Conservation (phyloP, 805 yeast species). For the Scheffersomyces coipomensis region DNA sequence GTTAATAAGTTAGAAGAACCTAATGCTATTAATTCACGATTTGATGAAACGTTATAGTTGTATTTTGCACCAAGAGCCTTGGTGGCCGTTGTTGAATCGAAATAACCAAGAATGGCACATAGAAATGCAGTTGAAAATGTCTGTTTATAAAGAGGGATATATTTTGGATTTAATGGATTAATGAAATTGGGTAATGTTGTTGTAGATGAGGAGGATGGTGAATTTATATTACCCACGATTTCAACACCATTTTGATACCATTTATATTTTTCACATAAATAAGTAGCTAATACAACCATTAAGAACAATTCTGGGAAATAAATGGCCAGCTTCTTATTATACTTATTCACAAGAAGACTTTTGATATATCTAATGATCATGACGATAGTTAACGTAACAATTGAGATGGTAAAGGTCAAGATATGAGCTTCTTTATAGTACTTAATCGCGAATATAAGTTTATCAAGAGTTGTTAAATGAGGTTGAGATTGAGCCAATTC, state of each 20-base stretch:
- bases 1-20: constrained; percentile 27
- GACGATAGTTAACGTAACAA: constrained; percentile 19
- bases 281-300: constrained; percentile 29
- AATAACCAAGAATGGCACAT: constrained; percentile 31
- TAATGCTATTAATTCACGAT: constrained; percentile 32
- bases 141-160: constrained; percentile 18
- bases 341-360: constrained; percentile 12
- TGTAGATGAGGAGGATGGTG: background rate
- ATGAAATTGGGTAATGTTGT: constrained; percentile 4
- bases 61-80: constrained; percentile 29
- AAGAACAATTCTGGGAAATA: constrained; percentile 31
- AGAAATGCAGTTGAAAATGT: constrained; percentile 28
- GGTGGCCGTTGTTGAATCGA: constrained; percentile 35
- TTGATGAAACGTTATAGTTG: constrained; percentile 29
- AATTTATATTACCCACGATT: constrained; percentile 24
- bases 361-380: constrained; percentile 19
- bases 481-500: constrained; percentile 17
- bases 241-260: constrained; percentile 28
- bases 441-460: constrained; percentile 12
- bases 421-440: constrained; percentile 11
- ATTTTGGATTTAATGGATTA: constrained; percentile 22
- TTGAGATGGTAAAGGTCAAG: constrained; percentile 17
- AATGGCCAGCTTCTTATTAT: constrained; percentile 15
- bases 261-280: constrained; percentile 18
- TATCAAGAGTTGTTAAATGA: constrained; percentile 20